Conservation (phyloP, 371 early-diverging fungal genomes). For the Sporodiniella umbellata region DNA sequence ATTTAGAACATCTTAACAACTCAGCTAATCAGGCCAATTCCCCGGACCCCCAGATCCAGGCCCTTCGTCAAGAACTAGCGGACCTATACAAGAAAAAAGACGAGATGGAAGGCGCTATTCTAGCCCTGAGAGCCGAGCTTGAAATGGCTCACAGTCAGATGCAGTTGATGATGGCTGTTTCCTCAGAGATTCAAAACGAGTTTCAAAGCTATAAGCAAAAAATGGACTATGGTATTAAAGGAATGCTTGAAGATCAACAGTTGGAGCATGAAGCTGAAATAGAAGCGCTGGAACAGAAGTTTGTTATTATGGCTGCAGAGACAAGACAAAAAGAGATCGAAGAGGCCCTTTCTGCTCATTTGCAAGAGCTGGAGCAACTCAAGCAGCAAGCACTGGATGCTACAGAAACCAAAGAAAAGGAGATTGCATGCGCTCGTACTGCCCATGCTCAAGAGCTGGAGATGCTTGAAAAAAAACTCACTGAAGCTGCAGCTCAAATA, state of each 20-base stretch:
- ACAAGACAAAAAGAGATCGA: background rate
- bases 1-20: slow-evolving; percentile 4
- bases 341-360: background rate
- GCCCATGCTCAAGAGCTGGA: slow-evolving; percentile 3
- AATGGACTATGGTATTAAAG: slow-evolving; percentile 8
- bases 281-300: slow-evolving; percentile 9
- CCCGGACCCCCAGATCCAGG: slow-evolving; percentile 4
- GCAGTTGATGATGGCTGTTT: slow-evolving; percentile 28
- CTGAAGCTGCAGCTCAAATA: background rate
- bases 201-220: slow-evolving; percentile 16
- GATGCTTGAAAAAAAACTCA: slow-evolving; percentile 9
- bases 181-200: slow-evolving; percentile 31
- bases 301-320: background rate
- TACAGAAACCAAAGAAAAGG: background rate
- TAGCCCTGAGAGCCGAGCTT: slow-evolving; percentile 17
- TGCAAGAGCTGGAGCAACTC: slow-evolving; percentile 9
- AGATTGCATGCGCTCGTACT: background rate
- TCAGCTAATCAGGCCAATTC: slow-evolving; percentile 4
- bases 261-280: slow-evolving; percentile 10
- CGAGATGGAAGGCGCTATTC: slow-evolving; percentile 15
- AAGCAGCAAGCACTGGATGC: background rate
- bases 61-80: slow-evolving; percentile 16
- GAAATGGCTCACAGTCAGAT: slow-evolving; percentile 30
- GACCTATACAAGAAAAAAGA: slow-evolving; percentile 14
- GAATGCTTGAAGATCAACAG: slow-evolving; percentile 3